phyloP scores from a whole-genome alignment of 2,329 filamentous ascomycete species.

The Sporothrix luriei region DNA sequence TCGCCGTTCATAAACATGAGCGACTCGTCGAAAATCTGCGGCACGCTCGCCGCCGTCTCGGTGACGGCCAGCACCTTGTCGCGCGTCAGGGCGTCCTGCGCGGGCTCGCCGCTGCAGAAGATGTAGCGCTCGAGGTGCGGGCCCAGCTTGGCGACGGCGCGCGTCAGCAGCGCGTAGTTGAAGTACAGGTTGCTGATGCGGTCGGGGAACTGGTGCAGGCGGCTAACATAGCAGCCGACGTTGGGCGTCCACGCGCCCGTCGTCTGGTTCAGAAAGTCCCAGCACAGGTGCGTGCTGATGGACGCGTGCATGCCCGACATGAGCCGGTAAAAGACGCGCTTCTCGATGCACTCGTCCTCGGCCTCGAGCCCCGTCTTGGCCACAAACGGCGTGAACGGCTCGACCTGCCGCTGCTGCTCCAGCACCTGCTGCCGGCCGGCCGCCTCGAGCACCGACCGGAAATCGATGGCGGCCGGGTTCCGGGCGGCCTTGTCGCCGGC shows the following conservation, averaged over 20 bases:
- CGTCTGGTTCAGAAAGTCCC: conserved; percentile 92
- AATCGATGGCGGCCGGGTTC: conserved; percentile 61
- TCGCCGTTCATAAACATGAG: conserved; percentile 87
- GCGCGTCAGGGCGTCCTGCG: conserved; percentile 78
- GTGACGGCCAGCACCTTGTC: conserved; percentile 79
- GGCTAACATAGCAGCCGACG: conserved; percentile 79
- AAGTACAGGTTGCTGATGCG: conserved; percentile 98
- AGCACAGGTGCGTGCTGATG: conserved; percentile 94
- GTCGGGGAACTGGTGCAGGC: conserved; percentile 84
- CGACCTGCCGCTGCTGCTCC: conserved; percentile 59
- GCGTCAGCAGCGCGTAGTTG: conserved; percentile 94
- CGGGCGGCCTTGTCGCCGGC: conserved; percentile 44
- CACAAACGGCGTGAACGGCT: conserved; percentile 61
- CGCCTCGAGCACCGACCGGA: conserved; percentile 62
- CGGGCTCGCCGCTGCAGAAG: conserved; percentile 84
- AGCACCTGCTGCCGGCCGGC: conserved; percentile 64
- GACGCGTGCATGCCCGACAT: conserved; percentile 98
- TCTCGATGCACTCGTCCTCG: conserved; percentile 93
- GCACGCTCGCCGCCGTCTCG: conserved; percentile 66
- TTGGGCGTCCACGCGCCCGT: conserved; percentile 94
- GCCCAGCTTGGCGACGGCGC: conserved; percentile 86
- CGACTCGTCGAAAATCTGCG: conserved; percentile 88
- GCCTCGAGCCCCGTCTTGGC: conserved; percentile 69
- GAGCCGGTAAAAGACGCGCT: conserved; percentile 96
- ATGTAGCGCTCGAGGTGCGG: conserved; percentile 79